Percentiles rank a stretch among this genome's conserved stretches.
Conservation (phyloP, 192 early-diverging fungal genomes). For the Umbelopsis ramanniana region DNA sequence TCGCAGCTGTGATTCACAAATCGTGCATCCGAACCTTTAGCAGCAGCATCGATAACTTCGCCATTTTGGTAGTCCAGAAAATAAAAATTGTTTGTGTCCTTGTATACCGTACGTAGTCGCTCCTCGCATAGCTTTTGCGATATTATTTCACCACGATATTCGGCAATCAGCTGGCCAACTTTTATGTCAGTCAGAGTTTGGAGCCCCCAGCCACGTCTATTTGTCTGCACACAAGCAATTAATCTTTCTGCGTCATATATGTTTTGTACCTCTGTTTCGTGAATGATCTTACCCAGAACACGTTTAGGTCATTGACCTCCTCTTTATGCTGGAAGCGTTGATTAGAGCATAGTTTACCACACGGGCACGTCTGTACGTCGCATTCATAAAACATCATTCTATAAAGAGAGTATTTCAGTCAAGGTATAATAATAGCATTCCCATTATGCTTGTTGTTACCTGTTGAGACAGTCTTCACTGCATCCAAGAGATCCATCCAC, state of each 20-base stretch:
- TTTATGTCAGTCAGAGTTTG: constrained; percentile 54
- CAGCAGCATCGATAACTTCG: constrained; percentile 80
- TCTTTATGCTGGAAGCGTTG: constrained; percentile 72
- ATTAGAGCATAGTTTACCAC: constrained; percentile 72
- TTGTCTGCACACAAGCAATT: constrained; percentile 48
- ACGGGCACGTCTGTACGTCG: constrained; percentile 65
- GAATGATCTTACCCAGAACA: constrained; percentile 61
- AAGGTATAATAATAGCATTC: neutral
- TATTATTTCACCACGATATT: constrained; percentile 87
- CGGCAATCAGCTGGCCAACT: constrained; percentile 67
- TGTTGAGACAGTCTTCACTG: constrained; percentile 73
- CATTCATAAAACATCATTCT: constrained; percentile 80
- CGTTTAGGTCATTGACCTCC: constrained; percentile 53
- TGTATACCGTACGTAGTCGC: constrained; percentile 75
- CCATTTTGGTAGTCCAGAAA: constrained; percentile 76
- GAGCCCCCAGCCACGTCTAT: constrained; percentile 74
- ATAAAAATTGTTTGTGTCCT: constrained; percentile 69
- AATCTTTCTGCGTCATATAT: neutral
- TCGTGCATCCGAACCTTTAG: constrained; percentile 79
- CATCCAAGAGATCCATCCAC: constrained; percentile 62
- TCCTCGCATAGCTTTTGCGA: constrained; percentile 65
- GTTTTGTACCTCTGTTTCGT: neutral
- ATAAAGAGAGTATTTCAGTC: neutral
- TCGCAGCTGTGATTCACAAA: constrained; percentile 87
- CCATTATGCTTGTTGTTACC: constrained; percentile 37